Evolutionary conservation across 306 rosid genomes (phyloP).

Genomic region (Purshia tridentata): DNA sequence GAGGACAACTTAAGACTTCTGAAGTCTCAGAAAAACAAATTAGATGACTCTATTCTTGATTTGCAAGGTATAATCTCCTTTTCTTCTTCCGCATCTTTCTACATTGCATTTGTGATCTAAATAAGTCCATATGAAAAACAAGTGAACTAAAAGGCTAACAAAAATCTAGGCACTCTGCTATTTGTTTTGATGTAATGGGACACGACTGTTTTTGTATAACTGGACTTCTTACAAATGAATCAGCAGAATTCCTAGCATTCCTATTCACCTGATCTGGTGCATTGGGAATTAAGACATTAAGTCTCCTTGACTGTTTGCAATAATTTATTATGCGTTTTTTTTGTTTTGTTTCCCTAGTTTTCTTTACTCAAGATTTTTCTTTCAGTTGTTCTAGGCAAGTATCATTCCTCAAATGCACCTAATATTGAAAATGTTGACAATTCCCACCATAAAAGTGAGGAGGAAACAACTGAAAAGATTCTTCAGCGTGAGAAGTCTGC

Average conservation of each 20-base stretch:
- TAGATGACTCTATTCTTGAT: conserved; percentile 67
- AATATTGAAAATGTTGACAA: conserved; percentile 35
- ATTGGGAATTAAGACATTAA: not conserved
- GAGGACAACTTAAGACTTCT: conserved; percentile 61
- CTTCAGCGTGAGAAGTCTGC: conserved; percentile 61
- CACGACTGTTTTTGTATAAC: too few relatives aligned
- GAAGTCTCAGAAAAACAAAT: conserved; percentile 53
- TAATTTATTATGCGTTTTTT: not conserved
- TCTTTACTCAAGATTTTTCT: conserved; percentile 23
- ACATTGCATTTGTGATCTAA: not conserved
- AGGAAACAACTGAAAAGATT: conserved; percentile 60
- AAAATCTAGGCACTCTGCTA: not conserved
- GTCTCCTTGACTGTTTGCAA: not conserved
- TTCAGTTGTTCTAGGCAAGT: conserved; percentile 51
- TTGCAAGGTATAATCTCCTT: conserved; percentile 58
- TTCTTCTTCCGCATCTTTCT: not conserved
- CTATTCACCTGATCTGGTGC: not conserved
- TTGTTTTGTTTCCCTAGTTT: conserved; percentile 11
- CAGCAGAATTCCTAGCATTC: not conserved
- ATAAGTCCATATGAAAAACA: not conserved
- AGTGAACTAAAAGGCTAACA: not conserved
- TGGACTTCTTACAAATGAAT: not conserved
- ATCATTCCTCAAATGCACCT: conserved; percentile 42
- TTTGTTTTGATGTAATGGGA: too few relatives aligned
- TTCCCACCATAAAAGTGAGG: conserved; percentile 36